Evolutionary conservation across 345 rosid genomes (phyloP), one percentile per base, ranked within the genome.

Genomic region (Bruguiera parviflora): DNA sequence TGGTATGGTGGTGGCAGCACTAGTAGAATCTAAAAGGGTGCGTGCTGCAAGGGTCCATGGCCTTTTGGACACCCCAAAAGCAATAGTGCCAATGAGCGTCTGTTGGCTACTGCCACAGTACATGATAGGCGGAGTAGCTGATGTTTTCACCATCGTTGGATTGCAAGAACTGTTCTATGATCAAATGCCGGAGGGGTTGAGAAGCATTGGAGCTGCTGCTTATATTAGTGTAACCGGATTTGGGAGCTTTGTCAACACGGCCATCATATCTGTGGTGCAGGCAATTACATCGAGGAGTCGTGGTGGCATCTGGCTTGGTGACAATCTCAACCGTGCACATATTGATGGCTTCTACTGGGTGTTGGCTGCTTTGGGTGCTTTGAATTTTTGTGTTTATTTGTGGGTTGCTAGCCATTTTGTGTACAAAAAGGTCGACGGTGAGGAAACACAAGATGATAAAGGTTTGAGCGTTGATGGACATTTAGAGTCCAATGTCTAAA

Each of bases 61-160:
- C 70, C 76, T 89, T 0, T 28, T 74, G 3, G 87, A 87, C 78
- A 61, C 55, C 47, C 97, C 96, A 0, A 84, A 85, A 77, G 83
- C 68, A 2, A 37, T 64, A 5, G 83, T 90, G 5, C 97, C 98
- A 0, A 88, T 91, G 87, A 82, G 84, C 13, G 69, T 92, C 8
- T 86, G 90, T 85, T 89, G 96, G 96, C 69, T 94, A 46, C 83
- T 91, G n/a, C 98, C 98, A 0, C 98, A 91, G 35, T 91, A 91
- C 70, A 68, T 87, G 35, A 75, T 91, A 6, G 72, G 79, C 0
- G 96, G 88, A 29, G 10, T 87, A 1, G 83, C 83, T 1, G 98
- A 94, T 37, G 88, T 79, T 6, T 89, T 94, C 76, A 66, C 88
- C 4, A 69, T 94, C 8, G 83, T 94, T n/a, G 97, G 98, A 24